Evolutionary conservation across 345 rosid species (phyloP).

Genomic region (Rhodamnia rubescens): DNA sequence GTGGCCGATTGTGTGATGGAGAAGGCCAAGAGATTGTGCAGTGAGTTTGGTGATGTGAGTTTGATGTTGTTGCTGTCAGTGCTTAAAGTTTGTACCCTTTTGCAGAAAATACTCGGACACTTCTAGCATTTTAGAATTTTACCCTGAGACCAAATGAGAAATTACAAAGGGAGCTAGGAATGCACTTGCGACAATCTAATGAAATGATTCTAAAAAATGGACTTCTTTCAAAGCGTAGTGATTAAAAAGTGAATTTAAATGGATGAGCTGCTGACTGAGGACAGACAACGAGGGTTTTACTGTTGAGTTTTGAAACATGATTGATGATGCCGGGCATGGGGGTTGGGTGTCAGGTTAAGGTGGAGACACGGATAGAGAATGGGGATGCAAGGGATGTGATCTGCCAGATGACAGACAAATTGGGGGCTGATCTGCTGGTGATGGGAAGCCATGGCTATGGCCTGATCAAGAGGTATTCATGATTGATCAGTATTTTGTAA

Average conservation of each 20-base stretch:
- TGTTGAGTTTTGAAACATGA: neutral
- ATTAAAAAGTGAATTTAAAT: neutral
- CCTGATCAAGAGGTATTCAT: constrained; percentile 33
- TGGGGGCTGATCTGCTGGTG: constrained; percentile 34
- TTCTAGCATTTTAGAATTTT: neutral
- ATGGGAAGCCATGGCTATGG: constrained; percentile 67
- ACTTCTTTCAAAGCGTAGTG: neutral
- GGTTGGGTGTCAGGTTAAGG: constrained; percentile 20
- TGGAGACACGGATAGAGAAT: constrained; percentile 27
- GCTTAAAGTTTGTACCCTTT: neutral
- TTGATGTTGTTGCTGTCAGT: neutral
- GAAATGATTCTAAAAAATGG: neutral
- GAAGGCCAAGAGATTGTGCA: constrained; percentile 40
- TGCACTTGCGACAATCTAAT: neutral
- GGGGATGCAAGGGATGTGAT: constrained; percentile 64
- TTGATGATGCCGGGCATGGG: neutral
- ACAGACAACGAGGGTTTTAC: neutral
- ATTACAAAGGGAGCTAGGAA: neutral
- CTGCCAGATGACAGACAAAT: constrained; percentile 35
- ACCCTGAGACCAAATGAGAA: neutral
- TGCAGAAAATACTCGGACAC: neutral
- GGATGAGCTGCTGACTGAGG: neutral
- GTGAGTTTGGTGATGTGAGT: constrained; percentile 12
- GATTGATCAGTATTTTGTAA: neutral
- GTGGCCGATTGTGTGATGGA: constrained; percentile 30